Base-by-base conservation (phyloP, 2,329 filamentous ascomycete species). In the Botrytis hyacinthi region DNA sequence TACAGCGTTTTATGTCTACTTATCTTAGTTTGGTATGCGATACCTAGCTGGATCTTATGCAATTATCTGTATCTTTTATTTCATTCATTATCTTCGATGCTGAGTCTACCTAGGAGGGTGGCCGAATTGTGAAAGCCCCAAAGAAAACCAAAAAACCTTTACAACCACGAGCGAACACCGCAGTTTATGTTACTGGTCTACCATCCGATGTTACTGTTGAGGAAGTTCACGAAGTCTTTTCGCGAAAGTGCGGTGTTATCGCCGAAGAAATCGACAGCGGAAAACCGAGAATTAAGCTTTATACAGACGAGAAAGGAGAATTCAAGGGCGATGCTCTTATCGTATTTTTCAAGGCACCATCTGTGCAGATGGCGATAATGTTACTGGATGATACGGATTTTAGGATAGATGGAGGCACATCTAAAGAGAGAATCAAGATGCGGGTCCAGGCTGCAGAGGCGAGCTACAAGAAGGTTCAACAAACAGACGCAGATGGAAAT, bases 251-350 rank as follows among this genome's bases (percentile, higher is more conserved):
- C 80, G 95, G 95, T 74, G 92, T 98, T 77, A 95, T 99, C 76
- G 94, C 95, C 67, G 95, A 98, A 83, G 93, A 97, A 83, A 95
- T 97, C 76, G 95, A 98, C 80, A 94, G 91, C 79, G 93, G 93
- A 73, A 89, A 90, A 63, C 93, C 94, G 62, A 91, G 96, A 54
- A 95, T 99, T 83, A 98, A 97, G 84, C 89, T 99, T 82, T 99
- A 99, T 83, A 89, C 86, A 32, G 91, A 98, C 81, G 89, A 92
- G 1, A 84, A 91, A 1, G 96, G 94, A 32, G 88, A 90, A 26
- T 97, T 97, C 86, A 98, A 98, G 81, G 96, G 96, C 75, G 95
- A 98, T 81, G 95, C 93, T 3, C 87, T 99, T 46, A 86, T 99
- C 72, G 93, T 98, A 51, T 99, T 97, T 84, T 98, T 97, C 87